Base-by-base conservation (phyloP, 1,284 basidiomycete species). In the Cerioporus squamosus region DNA sequence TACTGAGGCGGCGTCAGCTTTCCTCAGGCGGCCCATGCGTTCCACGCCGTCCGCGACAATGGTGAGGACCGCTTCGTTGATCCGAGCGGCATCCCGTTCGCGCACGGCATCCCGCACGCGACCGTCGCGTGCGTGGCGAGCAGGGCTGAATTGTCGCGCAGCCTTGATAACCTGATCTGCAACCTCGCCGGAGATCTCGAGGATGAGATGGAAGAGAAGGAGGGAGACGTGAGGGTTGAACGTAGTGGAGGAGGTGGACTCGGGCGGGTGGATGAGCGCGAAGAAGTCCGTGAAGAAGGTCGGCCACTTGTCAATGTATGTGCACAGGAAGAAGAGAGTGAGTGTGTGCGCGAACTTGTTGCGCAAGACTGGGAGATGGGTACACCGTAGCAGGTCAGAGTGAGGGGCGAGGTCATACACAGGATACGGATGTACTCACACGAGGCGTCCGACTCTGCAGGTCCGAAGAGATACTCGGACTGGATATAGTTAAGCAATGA, bases 281-380 rank as follows among this genome's bases (percentile, higher is more conserved):
- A 95, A 91, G 58, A 95, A 75, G 73, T 93, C 86, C 64, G 81
- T 75, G 79, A 95, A 91, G 80, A 94, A 93, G 44, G 85, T 79
- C 42, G 92, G 88, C 88, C 92, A 93, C 74, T 89, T 88, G 46
- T 87, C 83, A 62, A 87, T 84, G 76, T 97, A 97, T 15, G 92
- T 90, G 78, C 91, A 90, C 50, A 98, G 84, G 77, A 99, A 97
- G 74, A 99, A 88, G 57, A 98, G 85, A 0, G 97, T 92, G 47
- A 98, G 81, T n/a, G 95, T 97, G 78, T 98, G 96, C 17, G 95
- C 94, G 73, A 98, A 93, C 77, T 99, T 99, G 83, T 99, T 99
- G 71, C 95, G 88, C 59, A 97, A 77, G 75, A 91, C 94, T 94
- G 39, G 5, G 38, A 9, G 12, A 29, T 12, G 43, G 24, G 47